Conservation (phyloP, 1,284 basidiomycete species). For the Moniliella sp. region DNA sequence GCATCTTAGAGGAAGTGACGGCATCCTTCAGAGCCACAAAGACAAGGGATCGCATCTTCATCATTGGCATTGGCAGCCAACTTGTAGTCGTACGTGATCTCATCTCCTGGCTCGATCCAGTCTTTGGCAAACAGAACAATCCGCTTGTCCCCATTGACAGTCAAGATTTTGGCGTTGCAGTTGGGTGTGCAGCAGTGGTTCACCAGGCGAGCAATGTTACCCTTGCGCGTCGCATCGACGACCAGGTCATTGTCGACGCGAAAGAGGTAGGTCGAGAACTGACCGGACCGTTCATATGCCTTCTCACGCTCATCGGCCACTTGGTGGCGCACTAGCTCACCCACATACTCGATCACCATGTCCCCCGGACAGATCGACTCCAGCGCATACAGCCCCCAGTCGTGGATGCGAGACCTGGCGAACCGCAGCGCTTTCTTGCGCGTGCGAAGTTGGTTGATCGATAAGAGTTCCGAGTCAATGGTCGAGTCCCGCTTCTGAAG, state of each 20-base stretch:
- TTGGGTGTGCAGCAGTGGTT: constrained; percentile 85
- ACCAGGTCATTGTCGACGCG: constrained; percentile 37
- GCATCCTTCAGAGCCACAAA: constrained; percentile 36
- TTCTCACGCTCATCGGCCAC: constrained; percentile 94
- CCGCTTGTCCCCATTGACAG: constrained; percentile 90
- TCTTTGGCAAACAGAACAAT: constrained; percentile 91
- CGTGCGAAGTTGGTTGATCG: constrained; percentile 93
- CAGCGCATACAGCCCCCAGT: constrained; percentile 56
- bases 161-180: constrained; percentile 93
- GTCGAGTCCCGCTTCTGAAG: constrained; percentile 53
- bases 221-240: constrained; percentile 96
- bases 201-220: constrained; percentile 49
- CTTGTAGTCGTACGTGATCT: constrained; percentile 34
- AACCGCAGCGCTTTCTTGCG: constrained; percentile 95
- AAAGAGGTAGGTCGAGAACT: constrained; percentile 32
- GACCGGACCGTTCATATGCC: constrained; percentile 57
- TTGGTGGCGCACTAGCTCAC: constrained; percentile 78
- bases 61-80: constrained; percentile 12
- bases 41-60: constrained; percentile 34
- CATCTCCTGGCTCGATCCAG: constrained; percentile 55
- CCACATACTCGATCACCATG: constrained; percentile 99
- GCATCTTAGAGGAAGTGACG: constrained; percentile 13
- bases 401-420: constrained; percentile 83
- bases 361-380: constrained; percentile 65
- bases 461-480: constrained; percentile 45